These are phyloP conservation scores for Beauveria bassiana DNA, from an alignment of 2,329 filamentous ascomycete genomes.

Conservation along the genomic window DNA sequence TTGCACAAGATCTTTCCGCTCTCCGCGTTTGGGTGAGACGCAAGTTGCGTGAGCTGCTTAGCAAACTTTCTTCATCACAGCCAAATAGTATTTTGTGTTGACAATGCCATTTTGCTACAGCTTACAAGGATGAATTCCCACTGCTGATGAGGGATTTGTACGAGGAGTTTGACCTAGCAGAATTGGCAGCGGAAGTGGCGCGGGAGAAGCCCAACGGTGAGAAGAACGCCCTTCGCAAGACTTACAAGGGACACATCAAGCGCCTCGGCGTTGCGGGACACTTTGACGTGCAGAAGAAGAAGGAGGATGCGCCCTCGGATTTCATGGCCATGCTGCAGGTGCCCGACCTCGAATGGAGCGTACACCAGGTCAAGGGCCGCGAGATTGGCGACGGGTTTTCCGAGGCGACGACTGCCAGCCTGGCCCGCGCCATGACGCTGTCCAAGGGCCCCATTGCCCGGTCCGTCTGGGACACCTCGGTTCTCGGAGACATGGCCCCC, in stretches of 20 bases:
- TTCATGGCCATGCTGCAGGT: conserved; percentile 43
- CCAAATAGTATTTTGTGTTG: conserved; percentile 16
- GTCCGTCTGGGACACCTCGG: conserved; percentile 47
- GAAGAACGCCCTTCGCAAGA: conserved; percentile 60
- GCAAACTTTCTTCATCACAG: conserved; percentile 15
- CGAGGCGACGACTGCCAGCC: conserved; percentile 31
- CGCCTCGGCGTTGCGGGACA: conserved; percentile 52
- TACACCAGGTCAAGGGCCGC: conserved; percentile 44
- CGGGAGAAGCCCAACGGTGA: conserved; percentile 57
- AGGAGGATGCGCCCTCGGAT: conserved; percentile 42
- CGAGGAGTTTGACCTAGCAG: conserved; percentile 47
- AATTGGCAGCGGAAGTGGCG: conserved; percentile 53
- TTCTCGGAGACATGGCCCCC: conserved; percentile 48
- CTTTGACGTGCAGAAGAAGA: conserved; percentile 51
- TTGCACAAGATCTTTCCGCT: conserved; percentile 15
- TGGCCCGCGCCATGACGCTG: conserved; percentile 49
- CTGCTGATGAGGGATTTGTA: conserved; percentile 50
- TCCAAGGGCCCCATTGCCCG: conserved; percentile 49
- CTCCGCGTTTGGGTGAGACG: conserved; percentile 14
- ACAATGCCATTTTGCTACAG: conserved; percentile 21
- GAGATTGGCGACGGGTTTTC: conserved; percentile 48
- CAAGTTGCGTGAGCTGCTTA: conserved; percentile 18
- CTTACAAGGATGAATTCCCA: conserved; percentile 40
- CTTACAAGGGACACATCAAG: conserved; percentile 63
- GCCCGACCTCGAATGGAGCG: conserved; percentile 51